Base-by-base conservation (phyloP, 2,329 filamentous ascomycete genomes). In the Colletotrichum sp. region DNA sequence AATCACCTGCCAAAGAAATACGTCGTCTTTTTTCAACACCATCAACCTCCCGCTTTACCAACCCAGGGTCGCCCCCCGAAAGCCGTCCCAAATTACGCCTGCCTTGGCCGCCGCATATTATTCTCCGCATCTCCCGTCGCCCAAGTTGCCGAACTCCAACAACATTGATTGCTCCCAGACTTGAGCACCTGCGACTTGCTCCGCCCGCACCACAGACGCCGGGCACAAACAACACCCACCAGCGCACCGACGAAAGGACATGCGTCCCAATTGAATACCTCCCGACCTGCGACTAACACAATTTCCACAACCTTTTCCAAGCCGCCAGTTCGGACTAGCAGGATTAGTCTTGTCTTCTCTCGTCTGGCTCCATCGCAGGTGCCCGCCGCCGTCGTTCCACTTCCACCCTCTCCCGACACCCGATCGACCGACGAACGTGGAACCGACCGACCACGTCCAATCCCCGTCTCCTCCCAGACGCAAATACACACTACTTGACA, bases 351-450 rank as follows among this genome's bases (percentile, higher is more conserved):
- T 44, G 62, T 63, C 15, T 26, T 49, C 21, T 49, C 28, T 44
- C 72, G 49, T 34, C 24, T 57, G 69, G 69, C 39, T 44, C 72
- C 62, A 32, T 72, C 72, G 55, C 39, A 72, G 28, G 34, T 60
- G 62, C 24, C 69, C 63, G 63, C 62, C 69, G 70, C 63, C 44
- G 64, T 76, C 70, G 62, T 75, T 67, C 72, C 63, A 72, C 71
- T 24, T 62, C 24, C n/a, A 63, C 44, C 70, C 16, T 39, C 73
- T 63, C 57, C 64, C 64, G 39, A 73, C 70, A 60, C 64, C 64
- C 64, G 39, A 73, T 76, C 44, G 64, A 69, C 64, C 57, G 57
- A 73, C 73, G 39, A 34, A 63, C 70, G 57, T 65, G 34, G 55
- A 69, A 34, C 64, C 44, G 57, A 68, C 70, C 55, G 21, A 49